These are phyloP conservation scores for Paecilomyces variotii DNA, from an alignment of 2,329 filamentous ascomycete genomes.

Conservation along the genomic window DNA sequence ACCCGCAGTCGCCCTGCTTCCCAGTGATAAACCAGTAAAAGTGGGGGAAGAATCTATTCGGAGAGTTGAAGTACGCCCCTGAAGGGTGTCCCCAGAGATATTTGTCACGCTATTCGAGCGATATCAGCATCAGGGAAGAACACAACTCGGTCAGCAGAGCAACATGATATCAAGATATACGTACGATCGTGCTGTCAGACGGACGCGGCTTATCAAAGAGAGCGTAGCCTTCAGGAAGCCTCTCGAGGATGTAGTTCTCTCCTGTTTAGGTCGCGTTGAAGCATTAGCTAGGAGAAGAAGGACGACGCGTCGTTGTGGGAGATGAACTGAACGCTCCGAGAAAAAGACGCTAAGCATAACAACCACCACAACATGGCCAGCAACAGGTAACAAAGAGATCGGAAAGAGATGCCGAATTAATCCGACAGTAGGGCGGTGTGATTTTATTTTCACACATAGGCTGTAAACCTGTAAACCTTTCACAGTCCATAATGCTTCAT, in stretches of 20 bases:
- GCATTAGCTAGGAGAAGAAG: background rate
- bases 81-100: conserved; percentile 52
- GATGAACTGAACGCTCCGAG: background rate
- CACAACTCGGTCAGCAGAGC: background rate
- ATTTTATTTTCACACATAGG: background rate
- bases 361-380: background rate
- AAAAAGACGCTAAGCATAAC: background rate
- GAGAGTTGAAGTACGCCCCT: conserved; percentile 45
- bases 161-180: conserved; percentile 6
- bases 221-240: conserved; percentile 47
- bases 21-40: conserved; percentile 50
- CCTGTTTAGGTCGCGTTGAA: conserved; percentile 18
- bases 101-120: conserved; percentile 38
- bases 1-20: conserved; percentile 39
- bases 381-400: background rate
- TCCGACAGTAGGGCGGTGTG: background rate
- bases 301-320: background rate
- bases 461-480: background rate
- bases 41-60: conserved; percentile 48
- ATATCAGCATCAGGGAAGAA: background rate
- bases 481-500: background rate
- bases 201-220: conserved; percentile 44
- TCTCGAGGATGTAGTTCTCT: conserved; percentile 43
- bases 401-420: background rate
- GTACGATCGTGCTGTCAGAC: conserved; percentile 25